A percentile compares a stretch with the other conserved stretches of the same genome.
These are phyloP conservation scores for Emergomyces africanus DNA, from an alignment of 2,329 filamentous ascomycete genomes.

Conservation along the genomic window DNA sequence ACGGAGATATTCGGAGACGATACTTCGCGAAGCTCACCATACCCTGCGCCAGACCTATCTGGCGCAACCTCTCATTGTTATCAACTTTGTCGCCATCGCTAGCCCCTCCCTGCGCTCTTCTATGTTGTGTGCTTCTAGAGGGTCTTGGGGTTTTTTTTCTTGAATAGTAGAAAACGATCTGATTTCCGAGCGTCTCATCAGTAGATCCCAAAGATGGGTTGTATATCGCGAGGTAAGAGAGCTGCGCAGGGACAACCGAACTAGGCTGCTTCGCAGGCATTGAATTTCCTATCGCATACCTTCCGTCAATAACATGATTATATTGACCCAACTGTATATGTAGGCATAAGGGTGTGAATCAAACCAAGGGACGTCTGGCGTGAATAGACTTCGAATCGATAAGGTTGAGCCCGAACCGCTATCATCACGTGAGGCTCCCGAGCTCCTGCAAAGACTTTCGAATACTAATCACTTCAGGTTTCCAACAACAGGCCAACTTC, in stretches of 20 bases:
- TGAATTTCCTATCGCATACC: constrained; percentile 10
- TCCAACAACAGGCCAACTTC: not conserved
- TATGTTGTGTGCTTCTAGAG: constrained; percentile 14
- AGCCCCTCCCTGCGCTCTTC: constrained; percentile 19
- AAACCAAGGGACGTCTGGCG: too few relatives aligned
- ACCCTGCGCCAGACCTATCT: constrained; percentile 91
- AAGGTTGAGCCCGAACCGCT: not conserved
- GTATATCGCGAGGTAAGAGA: constrained; percentile 89
- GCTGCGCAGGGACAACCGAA: constrained; percentile 58
- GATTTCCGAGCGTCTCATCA: constrained; percentile 61
- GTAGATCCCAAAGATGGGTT: constrained; percentile 66
- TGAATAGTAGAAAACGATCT: constrained; percentile 90
- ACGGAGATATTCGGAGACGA: constrained; percentile 3
- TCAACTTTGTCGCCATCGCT: constrained; percentile 38
- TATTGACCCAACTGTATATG: not conserved
- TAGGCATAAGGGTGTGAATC: not conserved
- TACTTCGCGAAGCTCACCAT: constrained; percentile 82
- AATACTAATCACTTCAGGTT: not conserved
- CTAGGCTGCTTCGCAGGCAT: constrained; percentile 27
- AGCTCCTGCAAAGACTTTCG: not conserved
- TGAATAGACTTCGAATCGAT: not conserved
- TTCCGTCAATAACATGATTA: not conserved
- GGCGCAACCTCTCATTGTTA: constrained; percentile 73
- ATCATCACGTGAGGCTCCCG: not conserved
- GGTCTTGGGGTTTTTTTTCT: constrained; percentile 15